Evolutionary conservation across 2,329 filamentous ascomycete species (phyloP), one percentile per base, ranked within the genome.

Genomic region (Aspergillus sp.): DNA sequence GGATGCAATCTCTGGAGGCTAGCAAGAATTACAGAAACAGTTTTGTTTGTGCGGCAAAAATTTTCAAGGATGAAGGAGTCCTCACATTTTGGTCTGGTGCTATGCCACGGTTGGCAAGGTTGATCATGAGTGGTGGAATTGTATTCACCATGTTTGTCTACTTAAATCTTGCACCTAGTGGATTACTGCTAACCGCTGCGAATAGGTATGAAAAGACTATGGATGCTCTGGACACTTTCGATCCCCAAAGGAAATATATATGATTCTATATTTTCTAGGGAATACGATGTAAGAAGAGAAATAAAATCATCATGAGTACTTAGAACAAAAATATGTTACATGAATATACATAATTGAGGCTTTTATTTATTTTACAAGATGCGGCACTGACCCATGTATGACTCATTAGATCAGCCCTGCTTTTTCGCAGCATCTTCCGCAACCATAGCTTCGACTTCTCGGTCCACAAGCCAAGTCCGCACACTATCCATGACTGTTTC

Each of bases 1-100:
- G 89, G 53, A 98, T 98, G 93, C 93, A 98, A 79, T 95, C 89
- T 57, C 85, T 96, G 52, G 89, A 96, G 68, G 88, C 91, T 30
- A 81, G 80, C 53, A 75, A 72, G 39, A 72, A 85, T 51, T 98
- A 98, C 65, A 90, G 86, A 64, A 96, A 95, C 71, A 93, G 85
- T 59, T 79, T 95, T 56, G 80, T 83, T 43, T 98, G 93, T 67
- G 90, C 86, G 0, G 77, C 80, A 9, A 78, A 84, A 61, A 95
- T 98, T 56, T 86, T 93, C 67, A 87, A 83, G 70, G 83, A 96
- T 46, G 93, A 98, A 71, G 91, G 93, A 2, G 48, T 97, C 10
- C 66, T 91, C 37, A 95, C 90, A 1, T 87, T 97, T 56, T 98
- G 93, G 93, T 91, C 88, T 57, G 93, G 93, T 22, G 91, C 93